A percentile compares a stretch with the other conserved stretches of the same genome.
Conservation (phyloP, 257 asterid genomes). For the Cynanchum wilfordii region DNA sequence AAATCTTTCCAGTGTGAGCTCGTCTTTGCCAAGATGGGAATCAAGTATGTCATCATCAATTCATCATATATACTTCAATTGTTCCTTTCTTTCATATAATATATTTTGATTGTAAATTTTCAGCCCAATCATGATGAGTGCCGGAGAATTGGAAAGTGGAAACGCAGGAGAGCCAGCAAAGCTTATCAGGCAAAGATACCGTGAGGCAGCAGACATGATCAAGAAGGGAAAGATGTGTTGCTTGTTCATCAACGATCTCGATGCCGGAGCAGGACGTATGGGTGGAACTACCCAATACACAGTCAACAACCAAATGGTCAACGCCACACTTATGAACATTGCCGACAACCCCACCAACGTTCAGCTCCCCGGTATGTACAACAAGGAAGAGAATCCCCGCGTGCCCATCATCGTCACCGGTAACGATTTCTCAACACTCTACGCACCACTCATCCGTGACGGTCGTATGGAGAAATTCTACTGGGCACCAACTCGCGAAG, state of each 20-base stretch:
- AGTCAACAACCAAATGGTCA: slow-evolving; percentile 90
- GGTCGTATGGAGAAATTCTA: slow-evolving; percentile 97
- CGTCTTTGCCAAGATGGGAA: slow-evolving; percentile 75
- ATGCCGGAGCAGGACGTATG: slow-evolving; percentile 85
- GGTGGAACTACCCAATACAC: slow-evolving; percentile 93
- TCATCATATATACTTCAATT: too few relatives aligned
- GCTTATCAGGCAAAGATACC: slow-evolving; percentile 59
- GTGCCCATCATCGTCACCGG: slow-evolving; percentile 82
- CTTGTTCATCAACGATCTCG: slow-evolving; percentile 85
- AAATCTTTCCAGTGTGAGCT: slow-evolving; percentile 94
- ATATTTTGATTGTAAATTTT: not conserved
- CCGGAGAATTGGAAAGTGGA: slow-evolving; percentile 72
- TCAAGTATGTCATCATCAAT: slow-evolving; percentile 38
- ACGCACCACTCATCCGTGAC: slow-evolving; percentile 88
- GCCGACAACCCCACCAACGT: slow-evolving; percentile 86
- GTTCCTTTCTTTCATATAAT: not conserved
- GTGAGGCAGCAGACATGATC: slow-evolving; percentile 80
- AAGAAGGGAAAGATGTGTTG: slow-evolving; percentile 78
- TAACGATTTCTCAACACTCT: slow-evolving; percentile 77
- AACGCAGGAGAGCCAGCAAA: slow-evolving; percentile 77
- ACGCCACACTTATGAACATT: slow-evolving; percentile 93
- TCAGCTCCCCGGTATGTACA: slow-evolving; percentile 94
- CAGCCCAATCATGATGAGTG: slow-evolving; percentile 94
- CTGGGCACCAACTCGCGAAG: slow-evolving; percentile 92
- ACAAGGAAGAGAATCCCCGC: slow-evolving; percentile 82